phyloP scores from a whole-genome alignment of 257 asterid species.

The Gynochthodes officinalis region DNA sequence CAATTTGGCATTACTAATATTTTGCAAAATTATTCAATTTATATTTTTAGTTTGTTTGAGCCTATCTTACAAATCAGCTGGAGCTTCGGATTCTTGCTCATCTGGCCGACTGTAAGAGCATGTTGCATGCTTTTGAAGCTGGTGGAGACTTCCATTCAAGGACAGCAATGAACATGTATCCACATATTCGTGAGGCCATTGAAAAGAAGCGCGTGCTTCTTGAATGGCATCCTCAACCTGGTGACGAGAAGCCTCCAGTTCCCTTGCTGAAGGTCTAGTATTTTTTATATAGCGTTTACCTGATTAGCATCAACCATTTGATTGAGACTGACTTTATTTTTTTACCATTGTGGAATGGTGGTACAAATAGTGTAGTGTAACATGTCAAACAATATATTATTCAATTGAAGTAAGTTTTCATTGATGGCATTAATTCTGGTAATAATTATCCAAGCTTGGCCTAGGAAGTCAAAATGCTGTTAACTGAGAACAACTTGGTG shows the following conservation, averaged over 20 bases:
- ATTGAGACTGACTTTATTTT: neutral
- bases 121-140: conserved; percentile 89
- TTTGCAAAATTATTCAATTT: neutral
- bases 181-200: conserved; percentile 81
- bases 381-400: neutral
- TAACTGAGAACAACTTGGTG: neutral
- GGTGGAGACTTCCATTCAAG: conserved; percentile 99
- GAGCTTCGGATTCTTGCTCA: conserved; percentile 99
- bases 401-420: neutral
- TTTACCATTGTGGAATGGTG: neutral
- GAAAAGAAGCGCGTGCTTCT: conserved; percentile 69
- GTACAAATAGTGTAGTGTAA: neutral
- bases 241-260: conserved; percentile 84
- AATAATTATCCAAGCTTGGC: neutral
- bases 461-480: neutral
- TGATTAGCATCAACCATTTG: conserved; percentile 7
- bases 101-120: conserved; percentile 88
- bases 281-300: neutral
- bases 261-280: conserved; percentile 81
- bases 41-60: conserved; percentile 18
- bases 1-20: neutral
- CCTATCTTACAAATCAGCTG: conserved; percentile 47
- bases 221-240: conserved; percentile 95
- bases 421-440: neutral
- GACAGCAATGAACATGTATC: conserved; percentile 98